These are phyloP conservation scores for Neonectria faginata DNA, from an alignment of 2,329 filamentous ascomycete genomes.

Conservation along the genomic window DNA sequence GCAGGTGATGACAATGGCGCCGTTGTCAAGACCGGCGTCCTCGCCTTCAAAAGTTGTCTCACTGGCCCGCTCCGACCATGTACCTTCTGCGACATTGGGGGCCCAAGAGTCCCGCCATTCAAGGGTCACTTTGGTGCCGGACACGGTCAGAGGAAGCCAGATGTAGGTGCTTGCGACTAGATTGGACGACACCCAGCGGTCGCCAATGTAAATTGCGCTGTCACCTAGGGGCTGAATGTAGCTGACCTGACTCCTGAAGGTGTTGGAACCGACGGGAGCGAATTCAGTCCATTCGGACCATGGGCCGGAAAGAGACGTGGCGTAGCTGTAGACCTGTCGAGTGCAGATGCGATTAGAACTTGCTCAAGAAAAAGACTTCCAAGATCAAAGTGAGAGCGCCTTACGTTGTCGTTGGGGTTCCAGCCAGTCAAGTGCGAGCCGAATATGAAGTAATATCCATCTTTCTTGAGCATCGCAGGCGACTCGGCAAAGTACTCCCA, in stretches of 20 bases:
- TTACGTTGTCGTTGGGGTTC: conserved; percentile 72
- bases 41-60: conserved; percentile 64
- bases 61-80: conserved; percentile 50
- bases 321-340: conserved; percentile 63
- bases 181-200: conserved; percentile 72
- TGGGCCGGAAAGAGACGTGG: conserved; percentile 66
- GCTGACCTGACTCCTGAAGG: conserved; percentile 68
- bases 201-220: conserved; percentile 71
- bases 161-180: conserved; percentile 71
- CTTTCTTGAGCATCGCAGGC: conserved; percentile 71
- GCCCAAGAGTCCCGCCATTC: conserved; percentile 66
- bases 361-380: not conserved
- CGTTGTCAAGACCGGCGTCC: conserved; percentile 56
- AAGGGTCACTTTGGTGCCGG: conserved; percentile 60
- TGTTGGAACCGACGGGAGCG: conserved; percentile 65
- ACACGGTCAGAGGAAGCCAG: conserved; percentile 70
- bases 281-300: conserved; percentile 73
- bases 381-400: not conserved
- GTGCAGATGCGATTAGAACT: not conserved
- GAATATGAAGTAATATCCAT: conserved; percentile 73
- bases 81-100: conserved; percentile 57
- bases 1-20: conserved; percentile 61
- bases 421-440: conserved; percentile 68
- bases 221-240: conserved; percentile 63
- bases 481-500: conserved; percentile 70